Base-by-base conservation (phyloP, 2,329 filamentous ascomycete species). In the Phyllosticta citribraziliensis region DNA sequence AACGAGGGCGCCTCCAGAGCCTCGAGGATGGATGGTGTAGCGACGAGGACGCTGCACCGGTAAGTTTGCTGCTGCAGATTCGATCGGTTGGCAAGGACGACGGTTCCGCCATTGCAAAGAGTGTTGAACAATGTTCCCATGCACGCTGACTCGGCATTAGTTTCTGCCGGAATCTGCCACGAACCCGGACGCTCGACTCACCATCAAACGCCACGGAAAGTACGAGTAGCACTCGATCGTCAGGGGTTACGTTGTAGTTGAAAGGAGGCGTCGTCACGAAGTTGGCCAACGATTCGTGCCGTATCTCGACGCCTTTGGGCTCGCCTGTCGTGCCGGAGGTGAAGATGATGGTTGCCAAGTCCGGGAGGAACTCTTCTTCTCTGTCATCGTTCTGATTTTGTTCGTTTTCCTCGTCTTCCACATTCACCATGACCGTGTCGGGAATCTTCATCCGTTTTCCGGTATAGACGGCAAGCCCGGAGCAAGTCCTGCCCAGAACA, bases 171-270 rank as follows among this genome's bases (percentile, higher is more conserved):
- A 17, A 51, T 14, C 17, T 20, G 9, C 47, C 47, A n/a, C 47
- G 19, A 51, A 12, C 8, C 47, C 1, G 47, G 5, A 17, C 17
- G 47, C 17, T 51, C 19, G 19, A 51, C 22, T 14, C 25, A 55
- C 52, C 59, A 19, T 61, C 60, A 24, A 61, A 61, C 2, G 60
- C 60, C 27, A 52, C 24, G 14, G 60, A 61, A 12, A 61, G 54
- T 5, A 57, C n/a, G 17, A 55, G 52, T 27, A 55, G 25, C 25
- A 55, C 52, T n/a, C 52, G 52, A 27, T 55, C 52, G 2, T 11
- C 22, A 22, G 52, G 52, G 0, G 52, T 27, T 5, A 55, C 52
- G 22, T 55, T 27, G 10, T 55, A 55, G 24, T 55, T 55, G 52
- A 55, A 55, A 17, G 14, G 20, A 2, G 52, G 52, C 9, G 52